phyloP scores from a whole-genome alignment of 163 green algal species.

The Prototheca wickerhamii region DNA sequence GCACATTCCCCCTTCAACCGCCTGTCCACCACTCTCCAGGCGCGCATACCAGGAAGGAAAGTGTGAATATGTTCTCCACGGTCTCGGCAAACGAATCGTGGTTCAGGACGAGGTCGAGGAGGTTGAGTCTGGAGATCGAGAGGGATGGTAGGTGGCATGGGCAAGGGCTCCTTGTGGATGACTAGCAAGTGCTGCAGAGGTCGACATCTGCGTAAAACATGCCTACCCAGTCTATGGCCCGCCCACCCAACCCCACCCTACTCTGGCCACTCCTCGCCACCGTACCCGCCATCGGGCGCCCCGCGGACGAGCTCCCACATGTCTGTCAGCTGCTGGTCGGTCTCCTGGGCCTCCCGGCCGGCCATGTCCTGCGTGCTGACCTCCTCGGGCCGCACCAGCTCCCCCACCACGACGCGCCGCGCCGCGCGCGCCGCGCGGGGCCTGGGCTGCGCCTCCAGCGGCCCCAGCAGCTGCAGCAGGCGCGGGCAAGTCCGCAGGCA shows the following conservation, averaged over 20 bases:
- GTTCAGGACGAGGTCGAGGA: slow-evolving; percentile 57
- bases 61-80: slow-evolving; percentile 78
- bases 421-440: too few species aligned
- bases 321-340: slow-evolving; percentile 65
- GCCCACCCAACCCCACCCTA: not conserved
- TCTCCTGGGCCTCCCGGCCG: slow-evolving; percentile 55
- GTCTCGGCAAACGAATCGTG: slow-evolving; percentile 66
- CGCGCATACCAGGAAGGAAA: slow-evolving; percentile 69
- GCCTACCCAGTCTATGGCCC: too few species aligned
- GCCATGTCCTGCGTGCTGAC: slow-evolving; percentile 10
- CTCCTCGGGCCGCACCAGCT: slow-evolving; percentile 29
- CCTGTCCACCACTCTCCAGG: not conserved
- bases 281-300: too few species aligned
- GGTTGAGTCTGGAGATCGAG: not conserved
- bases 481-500: slow-evolving; percentile 17
- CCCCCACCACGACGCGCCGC: not conserved
- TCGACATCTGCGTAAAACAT: too few species aligned
- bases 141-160: not conserved
- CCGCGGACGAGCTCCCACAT: slow-evolving; percentile 62
- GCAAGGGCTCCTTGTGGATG: not conserved
- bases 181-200: too few species aligned
- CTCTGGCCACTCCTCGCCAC: too few species aligned
- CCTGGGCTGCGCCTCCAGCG: slow-evolving; percentile 49
- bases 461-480: slow-evolving; percentile 31
- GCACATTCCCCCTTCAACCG: not conserved